Percentiles rank a stretch among this genome's conserved stretches.
Evolutionary conservation across 208 protist genomes (phyloP).

Genomic region (Acanthamoeba royreba): DNA sequence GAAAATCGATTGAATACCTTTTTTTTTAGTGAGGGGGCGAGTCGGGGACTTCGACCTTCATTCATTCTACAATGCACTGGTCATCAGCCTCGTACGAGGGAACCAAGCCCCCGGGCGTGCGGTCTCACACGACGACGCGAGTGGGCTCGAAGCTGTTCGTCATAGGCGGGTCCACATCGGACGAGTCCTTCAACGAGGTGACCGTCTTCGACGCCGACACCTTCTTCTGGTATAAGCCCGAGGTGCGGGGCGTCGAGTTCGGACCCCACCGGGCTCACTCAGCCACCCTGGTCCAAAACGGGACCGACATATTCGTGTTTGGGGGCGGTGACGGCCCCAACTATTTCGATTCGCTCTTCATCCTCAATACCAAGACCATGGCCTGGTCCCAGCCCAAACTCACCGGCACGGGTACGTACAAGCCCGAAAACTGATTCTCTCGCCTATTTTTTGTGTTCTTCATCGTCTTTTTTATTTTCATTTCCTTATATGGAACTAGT

Average conservation of each 20-base stretch:
- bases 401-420: neutral
- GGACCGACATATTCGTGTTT: constrained; percentile 20
- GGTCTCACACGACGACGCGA: constrained; percentile 2
- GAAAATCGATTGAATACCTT: too few species aligned
- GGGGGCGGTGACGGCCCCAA: neutral
- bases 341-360: neutral
- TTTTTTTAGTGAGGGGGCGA: too few species aligned
- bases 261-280: neutral
- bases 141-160: constrained; percentile 34
- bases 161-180: neutral
- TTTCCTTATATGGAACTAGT: too few species aligned
- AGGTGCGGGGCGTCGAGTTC: neutral
- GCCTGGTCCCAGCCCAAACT: neutral
- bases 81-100: neutral
- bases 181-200: neutral
- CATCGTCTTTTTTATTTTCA: too few species aligned
- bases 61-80: constrained; percentile 17
- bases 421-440: too few species aligned
- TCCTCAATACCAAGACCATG: constrained; percentile 16
- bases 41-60: too few species aligned
- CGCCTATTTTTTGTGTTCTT: too few species aligned
- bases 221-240: constrained; percentile 18
- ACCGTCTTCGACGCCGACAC: neutral
- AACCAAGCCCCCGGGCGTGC: neutral
- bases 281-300: constrained; percentile 11